Evolutionary conservation across 225 moss, liverwort and hornwort species (phyloP).

Genomic region (Polytrichum formosum): DNA sequence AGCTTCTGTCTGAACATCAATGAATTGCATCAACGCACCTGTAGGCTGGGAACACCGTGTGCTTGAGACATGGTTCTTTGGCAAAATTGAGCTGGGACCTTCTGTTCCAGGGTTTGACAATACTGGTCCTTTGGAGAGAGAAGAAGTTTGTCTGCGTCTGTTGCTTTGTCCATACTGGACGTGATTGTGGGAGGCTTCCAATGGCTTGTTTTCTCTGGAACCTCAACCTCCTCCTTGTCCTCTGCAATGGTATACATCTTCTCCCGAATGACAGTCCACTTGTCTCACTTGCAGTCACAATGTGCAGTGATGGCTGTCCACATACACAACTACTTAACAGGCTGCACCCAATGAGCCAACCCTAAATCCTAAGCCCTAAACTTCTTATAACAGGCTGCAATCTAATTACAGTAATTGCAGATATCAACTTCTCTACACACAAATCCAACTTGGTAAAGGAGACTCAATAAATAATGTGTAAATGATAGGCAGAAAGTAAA

Average conservation of each 20-base stretch:
- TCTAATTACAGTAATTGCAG: not conserved
- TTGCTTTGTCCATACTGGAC: slow-evolving; percentile 19
- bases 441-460: no score
- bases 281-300: no score
- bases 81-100: slow-evolving; percentile 8
- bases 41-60: slow-evolving; percentile 4
- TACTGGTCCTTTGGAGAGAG: slow-evolving; percentile 25
- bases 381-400: no score
- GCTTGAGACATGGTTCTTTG: slow-evolving; percentile 8
- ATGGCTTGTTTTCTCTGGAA: slow-evolving; percentile 26
- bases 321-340: no score
- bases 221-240: slow-evolving; percentile 37
- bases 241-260: not conserved
- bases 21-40: slow-evolving; percentile 18
- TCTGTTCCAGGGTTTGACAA: slow-evolving; percentile 25
- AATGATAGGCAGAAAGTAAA: no score
- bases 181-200: slow-evolving; percentile 13
- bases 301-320: no score
- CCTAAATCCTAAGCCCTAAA: no score
- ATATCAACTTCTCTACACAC: not conserved
- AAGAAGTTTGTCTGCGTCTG: slow-evolving; percentile 13
- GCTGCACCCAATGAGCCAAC: no score
- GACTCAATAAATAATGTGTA: no score
- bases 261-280: not conserved
- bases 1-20: no score